A percentile compares a stretch with the other conserved stretches of the same genome.
These are phyloP conservation scores for Corylus avellana DNA, from an alignment of 306 rosid genomes.

Conservation along the genomic window DNA sequence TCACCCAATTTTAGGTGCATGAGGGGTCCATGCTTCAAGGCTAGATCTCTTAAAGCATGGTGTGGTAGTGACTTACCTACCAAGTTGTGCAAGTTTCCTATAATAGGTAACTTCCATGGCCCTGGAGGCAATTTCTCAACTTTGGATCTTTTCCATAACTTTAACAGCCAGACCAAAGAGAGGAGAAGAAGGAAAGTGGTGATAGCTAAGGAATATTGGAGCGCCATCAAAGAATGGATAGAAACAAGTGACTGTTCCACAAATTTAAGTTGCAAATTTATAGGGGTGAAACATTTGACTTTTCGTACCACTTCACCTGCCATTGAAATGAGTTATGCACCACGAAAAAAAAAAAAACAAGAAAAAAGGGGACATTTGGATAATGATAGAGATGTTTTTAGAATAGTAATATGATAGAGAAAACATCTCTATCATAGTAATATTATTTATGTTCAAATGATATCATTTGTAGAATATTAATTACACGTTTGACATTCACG, in stretches of 20 bases:
- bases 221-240: background rate
- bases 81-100: slow-evolving; percentile 33
- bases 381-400: too few species aligned
- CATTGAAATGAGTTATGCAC: too few species aligned
- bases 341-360: too few species aligned
- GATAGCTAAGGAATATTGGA: background rate
- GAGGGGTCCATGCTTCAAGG: slow-evolving; percentile 43
- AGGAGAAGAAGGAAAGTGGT: background rate
- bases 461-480: too few species aligned
- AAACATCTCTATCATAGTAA: too few species aligned
- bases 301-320: too few species aligned
- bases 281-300: too few species aligned
- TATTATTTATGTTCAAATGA: too few species aligned
- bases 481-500: too few species aligned
- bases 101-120: slow-evolving; percentile 29
- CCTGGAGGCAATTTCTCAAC: slow-evolving; percentile 22
- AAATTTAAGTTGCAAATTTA: background rate
- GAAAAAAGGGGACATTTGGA: too few species aligned
- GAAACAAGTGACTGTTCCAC: background rate
- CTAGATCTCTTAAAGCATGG: slow-evolving; percentile 23
- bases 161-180: background rate
- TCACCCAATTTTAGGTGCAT: slow-evolving; percentile 53
- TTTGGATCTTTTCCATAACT: background rate
- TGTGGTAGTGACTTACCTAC: slow-evolving; percentile 18
- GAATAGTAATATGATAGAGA: too few species aligned